phyloP scores from a whole-genome alignment of 2,329 filamentous ascomycete species.

The Trichoderma polysporum region DNA sequence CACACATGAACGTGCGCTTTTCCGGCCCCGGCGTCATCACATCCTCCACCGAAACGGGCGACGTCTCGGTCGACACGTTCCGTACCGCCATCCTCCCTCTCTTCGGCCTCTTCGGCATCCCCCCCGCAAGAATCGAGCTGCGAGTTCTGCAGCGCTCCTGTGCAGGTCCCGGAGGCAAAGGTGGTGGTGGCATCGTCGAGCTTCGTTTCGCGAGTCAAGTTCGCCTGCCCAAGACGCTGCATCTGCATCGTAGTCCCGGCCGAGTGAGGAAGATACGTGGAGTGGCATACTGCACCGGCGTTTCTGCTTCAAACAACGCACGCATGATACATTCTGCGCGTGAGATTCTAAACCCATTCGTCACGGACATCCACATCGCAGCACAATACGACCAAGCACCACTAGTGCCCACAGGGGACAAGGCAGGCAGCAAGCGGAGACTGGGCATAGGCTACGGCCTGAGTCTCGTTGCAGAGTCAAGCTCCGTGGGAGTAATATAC shows the following conservation, averaged over 20 bases:
- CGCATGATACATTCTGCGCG: conserved; percentile 91
- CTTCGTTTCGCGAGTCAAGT: conserved; percentile 92
- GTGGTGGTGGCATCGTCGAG: conserved; percentile 90
- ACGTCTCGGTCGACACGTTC: conserved; percentile 90
- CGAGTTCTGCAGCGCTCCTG: conserved; percentile 79
- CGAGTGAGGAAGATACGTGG: conserved; percentile 85
- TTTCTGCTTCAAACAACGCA: conserved; percentile 88
- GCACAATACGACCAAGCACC: conserved; percentile 71
- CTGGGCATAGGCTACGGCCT: conserved; percentile 90
- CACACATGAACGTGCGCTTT: conserved; percentile 85
- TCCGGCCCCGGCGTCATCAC: conserved; percentile 92
- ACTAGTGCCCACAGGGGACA: conserved; percentile 53
- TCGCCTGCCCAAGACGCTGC: conserved; percentile 87
- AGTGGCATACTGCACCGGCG: conserved; percentile 90
- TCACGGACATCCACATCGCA: conserved; percentile 87
- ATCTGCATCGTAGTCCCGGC: conserved; percentile 77
- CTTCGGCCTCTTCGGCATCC: conserved; percentile 86
- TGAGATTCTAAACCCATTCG: conserved; percentile 81
- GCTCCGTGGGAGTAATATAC: conserved; percentile 74
- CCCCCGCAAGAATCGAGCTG: conserved; percentile 76
- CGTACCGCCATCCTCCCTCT: conserved; percentile 89
- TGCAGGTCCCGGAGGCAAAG: conserved; percentile 69
- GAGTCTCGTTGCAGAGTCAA: conserved; percentile 89
- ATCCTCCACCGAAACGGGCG: conserved; percentile 75
- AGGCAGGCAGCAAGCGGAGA: conserved; percentile 56